These are phyloP conservation scores for Hymenotorrendiella dingleyae DNA, from an alignment of 2,329 filamentous ascomycete species.

Conservation along the genomic window DNA sequence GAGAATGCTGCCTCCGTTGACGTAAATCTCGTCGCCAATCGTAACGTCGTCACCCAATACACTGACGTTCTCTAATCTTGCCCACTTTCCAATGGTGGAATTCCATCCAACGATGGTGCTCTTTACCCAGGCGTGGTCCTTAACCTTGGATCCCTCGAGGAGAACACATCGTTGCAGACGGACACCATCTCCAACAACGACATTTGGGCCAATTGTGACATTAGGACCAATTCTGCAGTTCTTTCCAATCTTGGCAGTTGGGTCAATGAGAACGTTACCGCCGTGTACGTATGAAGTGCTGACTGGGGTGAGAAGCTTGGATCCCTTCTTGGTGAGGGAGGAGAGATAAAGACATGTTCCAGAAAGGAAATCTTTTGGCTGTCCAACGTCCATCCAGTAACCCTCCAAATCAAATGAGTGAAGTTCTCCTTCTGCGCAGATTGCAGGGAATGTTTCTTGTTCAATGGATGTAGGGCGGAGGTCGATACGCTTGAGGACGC, in stretches of 20 bases:
- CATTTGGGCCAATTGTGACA: conserved; percentile 89
- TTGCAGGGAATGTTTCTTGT: conserved; percentile 96
- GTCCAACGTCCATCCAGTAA: conserved; percentile 99
- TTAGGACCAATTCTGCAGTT: conserved; percentile 98
- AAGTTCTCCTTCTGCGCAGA: conserved; percentile 81
- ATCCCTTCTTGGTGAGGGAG: conserved; percentile 82
- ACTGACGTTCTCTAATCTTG: conserved; percentile 94
- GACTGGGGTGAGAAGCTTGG: conserved; percentile 71
- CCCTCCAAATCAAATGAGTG: conserved; percentile 96
- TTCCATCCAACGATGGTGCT: conserved; percentile 98
- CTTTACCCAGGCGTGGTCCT: conserved; percentile 99
- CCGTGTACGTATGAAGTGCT: conserved; percentile 79
- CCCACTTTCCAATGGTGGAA: conserved; percentile 92
- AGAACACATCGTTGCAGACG: conserved; percentile 90
- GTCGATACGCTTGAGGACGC: conserved; percentile 84
- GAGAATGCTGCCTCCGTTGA: conserved; percentile 91
- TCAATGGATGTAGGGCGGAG: conserved; percentile 95
- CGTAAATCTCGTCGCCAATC: conserved; percentile 96
- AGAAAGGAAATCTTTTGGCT: conserved; percentile 96
- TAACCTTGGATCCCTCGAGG: conserved; percentile 84
- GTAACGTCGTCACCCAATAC: conserved; percentile 96
- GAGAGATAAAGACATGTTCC: conserved; percentile 96
- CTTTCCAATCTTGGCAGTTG: conserved; percentile 91
- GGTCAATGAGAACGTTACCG: conserved; percentile 93
- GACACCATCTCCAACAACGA: conserved; percentile 89